Evolutionary conservation across 169 alveolate species (phyloP).

Genomic region (Theileria parva): DNA sequence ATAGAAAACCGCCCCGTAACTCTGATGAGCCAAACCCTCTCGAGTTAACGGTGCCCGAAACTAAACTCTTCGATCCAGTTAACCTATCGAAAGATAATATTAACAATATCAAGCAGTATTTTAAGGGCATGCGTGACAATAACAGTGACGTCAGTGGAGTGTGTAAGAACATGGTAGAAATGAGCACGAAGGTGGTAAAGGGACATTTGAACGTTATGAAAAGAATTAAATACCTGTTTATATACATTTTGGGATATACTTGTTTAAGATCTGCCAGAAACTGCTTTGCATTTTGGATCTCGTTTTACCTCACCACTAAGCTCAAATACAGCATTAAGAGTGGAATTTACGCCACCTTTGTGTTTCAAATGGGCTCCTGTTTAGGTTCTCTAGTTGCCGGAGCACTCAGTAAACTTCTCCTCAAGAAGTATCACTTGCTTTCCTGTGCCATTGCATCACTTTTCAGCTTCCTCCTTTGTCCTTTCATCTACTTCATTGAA

Average conservation of each 20-base stretch:
- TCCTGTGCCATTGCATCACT: constrained; percentile 28
- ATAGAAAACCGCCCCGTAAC: constrained; percentile 5
- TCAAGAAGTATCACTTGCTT: constrained; percentile 43
- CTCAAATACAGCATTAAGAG: constrained; percentile 22
- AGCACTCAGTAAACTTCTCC: constrained; percentile 20
- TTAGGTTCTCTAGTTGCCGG: constrained; percentile 46
- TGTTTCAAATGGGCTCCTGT: constrained; percentile 51
- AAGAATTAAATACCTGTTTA: constrained; percentile 11
- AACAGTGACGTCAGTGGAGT: neutral
- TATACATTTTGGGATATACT: constrained; percentile 11
- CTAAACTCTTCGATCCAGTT: constrained; percentile 33
- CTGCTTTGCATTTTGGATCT: constrained; percentile 57
- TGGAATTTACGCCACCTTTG: constrained; percentile 54
- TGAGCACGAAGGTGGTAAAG: neutral
- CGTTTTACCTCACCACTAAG: constrained; percentile 49
- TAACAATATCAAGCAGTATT: neutral
- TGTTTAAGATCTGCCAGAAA: constrained; percentile 31
- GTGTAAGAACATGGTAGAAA: neutral
- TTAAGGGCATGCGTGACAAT: neutral
- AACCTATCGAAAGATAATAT: constrained; percentile 14
- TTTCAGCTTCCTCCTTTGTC: constrained; percentile 19
- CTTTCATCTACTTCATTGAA: constrained; percentile 27
- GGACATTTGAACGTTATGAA: constrained; percentile 17
- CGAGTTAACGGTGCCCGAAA: neutral
- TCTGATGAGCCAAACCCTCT: neutral